A percentile compares a stretch with the other conserved stretches of the same genome.
phyloP scores from a whole-genome alignment of 352 stramenopile species.

The Stephanocyclus meneghinianus region DNA sequence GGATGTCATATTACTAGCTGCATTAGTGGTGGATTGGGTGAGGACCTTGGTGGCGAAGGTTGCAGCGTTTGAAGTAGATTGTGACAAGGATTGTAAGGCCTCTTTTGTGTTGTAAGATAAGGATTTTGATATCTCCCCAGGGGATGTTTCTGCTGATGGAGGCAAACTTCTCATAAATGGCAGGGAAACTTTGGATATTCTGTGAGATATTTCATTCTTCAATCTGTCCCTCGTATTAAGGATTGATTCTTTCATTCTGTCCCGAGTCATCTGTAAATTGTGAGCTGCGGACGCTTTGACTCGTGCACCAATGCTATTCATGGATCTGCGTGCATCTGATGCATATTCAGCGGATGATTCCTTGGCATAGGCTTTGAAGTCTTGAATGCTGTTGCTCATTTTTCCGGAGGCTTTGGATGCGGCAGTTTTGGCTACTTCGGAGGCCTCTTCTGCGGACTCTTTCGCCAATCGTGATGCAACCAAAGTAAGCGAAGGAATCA shows the following conservation, averaged over 20 bases:
- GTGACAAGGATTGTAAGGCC: background rate
- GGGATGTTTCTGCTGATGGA: no score
- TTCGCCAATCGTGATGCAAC: no score
- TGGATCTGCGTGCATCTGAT: conserved; percentile 7
- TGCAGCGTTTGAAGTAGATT: background rate
- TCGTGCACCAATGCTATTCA: background rate
- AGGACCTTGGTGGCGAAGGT: conserved; percentile 1
- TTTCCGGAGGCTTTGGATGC: no score
- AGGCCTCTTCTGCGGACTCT: no score
- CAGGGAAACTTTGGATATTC: no score
- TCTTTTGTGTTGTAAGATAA: no score
- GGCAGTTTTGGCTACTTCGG: no score
- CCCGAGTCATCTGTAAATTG: background rate
- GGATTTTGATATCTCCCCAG: no score
- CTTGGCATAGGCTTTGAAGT: conserved; percentile 4
- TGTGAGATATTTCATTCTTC: background rate
- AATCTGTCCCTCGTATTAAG: conserved; percentile 3
- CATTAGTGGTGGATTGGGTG: conserved; percentile 11
- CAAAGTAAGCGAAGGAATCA: no score
- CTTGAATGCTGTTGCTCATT: no score
- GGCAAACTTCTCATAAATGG: no score
- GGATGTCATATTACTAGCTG: conserved; percentile 9
- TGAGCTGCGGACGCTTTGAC: background rate
- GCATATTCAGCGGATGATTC: conserved; percentile 9
- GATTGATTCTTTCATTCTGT: background rate